A percentile compares a stretch with the other conserved stretches of the same genome.
These are phyloP conservation scores for Phytomonas sp. DNA, from an alignment of 208 protist genomes.

Conservation along the genomic window DNA sequence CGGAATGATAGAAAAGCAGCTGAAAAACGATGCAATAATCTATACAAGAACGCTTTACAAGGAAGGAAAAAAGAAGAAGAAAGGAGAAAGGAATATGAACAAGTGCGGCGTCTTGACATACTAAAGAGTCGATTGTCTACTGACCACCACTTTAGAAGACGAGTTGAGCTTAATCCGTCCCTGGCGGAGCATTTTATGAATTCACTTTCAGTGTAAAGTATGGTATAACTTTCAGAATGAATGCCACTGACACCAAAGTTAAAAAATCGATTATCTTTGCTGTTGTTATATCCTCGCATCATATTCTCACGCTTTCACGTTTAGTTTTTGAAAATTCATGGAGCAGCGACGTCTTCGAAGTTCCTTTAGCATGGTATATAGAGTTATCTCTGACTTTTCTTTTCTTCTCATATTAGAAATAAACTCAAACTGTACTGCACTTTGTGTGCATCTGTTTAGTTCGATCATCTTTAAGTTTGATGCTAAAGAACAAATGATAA, in stretches of 20 bases:
- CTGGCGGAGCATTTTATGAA: slow-evolving; percentile 78
- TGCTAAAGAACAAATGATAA: neutral
- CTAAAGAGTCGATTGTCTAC: slow-evolving; percentile 52
- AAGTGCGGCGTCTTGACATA: slow-evolving; percentile 31
- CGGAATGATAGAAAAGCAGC: neutral
- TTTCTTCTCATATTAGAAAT: neutral
- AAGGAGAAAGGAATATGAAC: slow-evolving; percentile 36
- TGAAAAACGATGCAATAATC: neutral
- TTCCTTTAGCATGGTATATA: neutral
- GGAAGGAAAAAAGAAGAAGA: slow-evolving; percentile 9
- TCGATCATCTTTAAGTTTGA: neutral
- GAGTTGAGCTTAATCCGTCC: slow-evolving; percentile 74
- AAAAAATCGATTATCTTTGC: neutral
- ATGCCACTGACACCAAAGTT: neutral
- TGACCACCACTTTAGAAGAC: slow-evolving; percentile 80
- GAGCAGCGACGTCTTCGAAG: neutral
- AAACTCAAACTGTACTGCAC: neutral
- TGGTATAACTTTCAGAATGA: neutral
- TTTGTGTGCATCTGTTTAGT: neutral
- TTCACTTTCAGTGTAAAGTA: slow-evolving; percentile 45
- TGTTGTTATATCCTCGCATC: neutral
- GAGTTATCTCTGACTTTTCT: neutral
- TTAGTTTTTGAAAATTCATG: neutral
- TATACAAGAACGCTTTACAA: neutral
- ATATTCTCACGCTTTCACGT: neutral